Percentiles rank a stretch among this genome's conserved stretches.
These are phyloP conservation scores for Oenanthe javanica DNA, from an alignment of 140 eudicot species.

Conservation along the genomic window DNA sequence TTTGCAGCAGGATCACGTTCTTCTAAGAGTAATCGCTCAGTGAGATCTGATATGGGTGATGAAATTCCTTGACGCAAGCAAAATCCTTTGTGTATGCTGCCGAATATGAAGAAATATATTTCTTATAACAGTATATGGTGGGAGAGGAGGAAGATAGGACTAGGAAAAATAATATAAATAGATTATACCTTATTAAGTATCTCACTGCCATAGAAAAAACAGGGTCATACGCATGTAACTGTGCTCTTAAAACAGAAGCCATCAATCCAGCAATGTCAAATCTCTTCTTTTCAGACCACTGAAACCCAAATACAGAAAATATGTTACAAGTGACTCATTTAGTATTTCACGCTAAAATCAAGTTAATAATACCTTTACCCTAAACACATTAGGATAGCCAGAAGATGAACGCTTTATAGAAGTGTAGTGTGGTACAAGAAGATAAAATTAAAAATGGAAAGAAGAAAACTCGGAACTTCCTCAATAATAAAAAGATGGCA, in stretches of 20 bases:
- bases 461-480: background rate
- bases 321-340: background rate
- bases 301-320: conserved; percentile 18
- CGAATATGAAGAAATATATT: background rate
- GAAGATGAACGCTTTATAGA: background rate
- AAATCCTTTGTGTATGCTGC: conserved; percentile 91
- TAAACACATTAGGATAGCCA: background rate
- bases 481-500: background rate
- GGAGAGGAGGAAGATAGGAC: background rate
- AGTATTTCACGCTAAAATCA: background rate
- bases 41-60: conserved; percentile 92
- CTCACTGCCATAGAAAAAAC: conserved; percentile 80
- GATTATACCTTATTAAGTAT: conserved; percentile 73
- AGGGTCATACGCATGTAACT: conserved; percentile 91
- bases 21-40: conserved; percentile 86
- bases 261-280: conserved; percentile 90
- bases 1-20: conserved; percentile 90
- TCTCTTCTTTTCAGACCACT: conserved; percentile 96
- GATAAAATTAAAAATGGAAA: background rate
- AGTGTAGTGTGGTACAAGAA: background rate
- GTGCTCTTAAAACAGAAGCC: conserved; percentile 83
- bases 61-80: conserved; percentile 86
- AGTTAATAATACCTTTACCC: background rate
- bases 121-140: background rate
- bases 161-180: background rate